Percentiles rank a stretch among this genome's conserved stretches.
These are phyloP conservation scores for Hypomyces perniciosus DNA, from an alignment of 2,329 filamentous ascomycete species.

Conservation along the genomic window DNA sequence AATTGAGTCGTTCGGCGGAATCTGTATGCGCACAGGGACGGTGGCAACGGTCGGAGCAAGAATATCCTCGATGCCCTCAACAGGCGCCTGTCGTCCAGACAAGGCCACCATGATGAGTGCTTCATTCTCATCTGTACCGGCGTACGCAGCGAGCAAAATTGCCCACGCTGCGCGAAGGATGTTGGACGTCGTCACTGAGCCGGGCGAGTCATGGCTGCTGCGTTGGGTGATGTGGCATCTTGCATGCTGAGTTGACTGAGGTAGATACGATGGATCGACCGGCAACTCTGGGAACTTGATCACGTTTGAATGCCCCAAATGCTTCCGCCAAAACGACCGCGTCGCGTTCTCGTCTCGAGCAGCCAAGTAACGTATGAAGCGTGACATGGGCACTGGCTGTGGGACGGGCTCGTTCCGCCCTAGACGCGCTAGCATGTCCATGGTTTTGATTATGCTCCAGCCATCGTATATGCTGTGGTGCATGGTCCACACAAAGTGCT, in stretches of 20 bases:
- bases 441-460: not conserved
- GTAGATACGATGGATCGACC: not conserved
- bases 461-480: slow-evolving; percentile 6
- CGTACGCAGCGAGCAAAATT: not conserved
- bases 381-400: not conserved
- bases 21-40: slow-evolving; percentile 14
- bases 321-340: not conserved
- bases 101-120: slow-evolving; percentile 17
- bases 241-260: not conserved
- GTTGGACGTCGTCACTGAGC: not conserved
- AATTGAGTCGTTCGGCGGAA: slow-evolving; percentile 25
- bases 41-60: slow-evolving; percentile 19
- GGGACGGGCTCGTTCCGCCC: not conserved
- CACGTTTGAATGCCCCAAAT: not conserved
- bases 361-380: slow-evolving; percentile 1
- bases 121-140: not conserved
- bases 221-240: not conserved
- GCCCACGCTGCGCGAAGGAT: slow-evolving; percentile 1
- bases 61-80: slow-evolving; percentile 16
- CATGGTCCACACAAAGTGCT: not conserved
- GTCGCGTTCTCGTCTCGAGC: not conserved
- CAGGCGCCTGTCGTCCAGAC: slow-evolving; percentile 16
- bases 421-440: not conserved
- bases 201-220: not conserved
- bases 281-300: not conserved